Conservation (phyloP, 192 early-diverging fungal genomes). For the Umbelopsis isabellina region DNA sequence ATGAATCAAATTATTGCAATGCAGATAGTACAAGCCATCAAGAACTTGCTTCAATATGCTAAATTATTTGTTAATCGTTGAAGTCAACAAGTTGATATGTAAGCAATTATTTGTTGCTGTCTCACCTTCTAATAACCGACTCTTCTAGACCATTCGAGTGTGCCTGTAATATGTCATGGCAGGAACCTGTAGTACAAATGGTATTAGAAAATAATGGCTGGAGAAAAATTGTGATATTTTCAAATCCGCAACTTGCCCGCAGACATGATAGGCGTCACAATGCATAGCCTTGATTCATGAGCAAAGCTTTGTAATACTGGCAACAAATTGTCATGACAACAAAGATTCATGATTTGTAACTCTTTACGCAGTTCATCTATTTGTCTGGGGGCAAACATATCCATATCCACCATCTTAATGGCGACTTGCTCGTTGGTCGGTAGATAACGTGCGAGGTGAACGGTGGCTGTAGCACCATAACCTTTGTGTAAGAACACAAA, state of each 20-base stretch:
- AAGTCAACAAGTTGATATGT: no score
- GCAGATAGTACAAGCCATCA: constrained; percentile 68
- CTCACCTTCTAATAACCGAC: constrained; percentile 31
- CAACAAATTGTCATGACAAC: constrained; percentile 31
- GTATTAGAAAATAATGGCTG: background rate
- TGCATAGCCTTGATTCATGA: constrained; percentile 30
- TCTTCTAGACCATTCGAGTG: constrained; percentile 29
- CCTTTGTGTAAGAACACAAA: background rate
- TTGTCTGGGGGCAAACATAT: constrained; percentile 24
- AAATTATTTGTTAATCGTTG: background rate
- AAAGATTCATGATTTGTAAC: constrained; percentile 39
- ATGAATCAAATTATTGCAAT: constrained; percentile 66
- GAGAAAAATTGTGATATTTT: background rate
- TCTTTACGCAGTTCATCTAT: constrained; percentile 35
- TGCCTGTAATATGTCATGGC: constrained; percentile 27
- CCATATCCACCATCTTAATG: constrained; percentile 29
- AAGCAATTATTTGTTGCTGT: background rate
- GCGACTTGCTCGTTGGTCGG: constrained; percentile 28
- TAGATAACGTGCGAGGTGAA: constrained; percentile 26
- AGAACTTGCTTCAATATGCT: constrained; percentile 43
- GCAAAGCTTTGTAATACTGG: constrained; percentile 38
- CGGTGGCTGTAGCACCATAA: constrained; percentile 34
- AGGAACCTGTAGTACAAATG: constrained; percentile 31
- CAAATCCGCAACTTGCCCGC: constrained; percentile 21
- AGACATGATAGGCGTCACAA: constrained; percentile 40